These are phyloP conservation scores for Xylaria sp. DNA, from an alignment of 2,329 filamentous ascomycete genomes.

Conservation along the genomic window DNA sequence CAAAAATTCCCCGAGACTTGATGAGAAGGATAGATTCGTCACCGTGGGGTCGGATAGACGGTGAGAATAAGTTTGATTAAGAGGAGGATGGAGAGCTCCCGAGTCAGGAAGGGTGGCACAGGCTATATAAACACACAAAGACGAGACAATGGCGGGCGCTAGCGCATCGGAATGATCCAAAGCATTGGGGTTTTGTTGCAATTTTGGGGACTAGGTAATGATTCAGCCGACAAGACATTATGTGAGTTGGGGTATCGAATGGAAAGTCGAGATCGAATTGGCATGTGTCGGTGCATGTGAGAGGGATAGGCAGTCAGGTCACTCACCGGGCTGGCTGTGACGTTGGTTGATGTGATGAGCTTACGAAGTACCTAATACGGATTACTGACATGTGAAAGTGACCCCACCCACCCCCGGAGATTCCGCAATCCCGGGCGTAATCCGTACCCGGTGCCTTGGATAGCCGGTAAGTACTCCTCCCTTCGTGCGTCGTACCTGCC, in stretches of 20 bases:
- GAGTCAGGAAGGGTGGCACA: slow-evolving; percentile 15
- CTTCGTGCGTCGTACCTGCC: background rate
- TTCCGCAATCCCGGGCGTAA: background rate
- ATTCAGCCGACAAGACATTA: background rate
- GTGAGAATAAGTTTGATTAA: background rate
- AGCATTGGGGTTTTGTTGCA: slow-evolving; percentile 1
- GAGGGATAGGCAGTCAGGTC: background rate
- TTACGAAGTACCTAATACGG: background rate
- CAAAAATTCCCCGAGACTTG: background rate
- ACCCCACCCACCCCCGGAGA: slow-evolving; percentile 1
- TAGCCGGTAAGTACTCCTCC: background rate
- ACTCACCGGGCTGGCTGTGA: slow-evolving; percentile 10
- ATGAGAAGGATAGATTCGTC: background rate
- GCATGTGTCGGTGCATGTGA: slow-evolving; percentile 1
- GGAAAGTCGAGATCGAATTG: background rate
- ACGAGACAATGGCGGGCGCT: background rate
- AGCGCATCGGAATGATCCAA: slow-evolving; percentile 2
- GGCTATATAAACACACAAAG: background rate
- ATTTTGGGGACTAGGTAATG: background rate
- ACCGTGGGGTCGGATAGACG: background rate
- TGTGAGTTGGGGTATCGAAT: background rate
- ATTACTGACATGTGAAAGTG: slow-evolving; percentile 25
- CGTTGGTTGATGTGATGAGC: slow-evolving; percentile 13
- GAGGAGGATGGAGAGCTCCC: background rate
- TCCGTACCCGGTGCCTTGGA: background rate